Evolutionary conservation across 345 rosid genomes (phyloP), one percentile per base, ranked within the genome.

Genomic region (Aurinia saxatilis): DNA sequence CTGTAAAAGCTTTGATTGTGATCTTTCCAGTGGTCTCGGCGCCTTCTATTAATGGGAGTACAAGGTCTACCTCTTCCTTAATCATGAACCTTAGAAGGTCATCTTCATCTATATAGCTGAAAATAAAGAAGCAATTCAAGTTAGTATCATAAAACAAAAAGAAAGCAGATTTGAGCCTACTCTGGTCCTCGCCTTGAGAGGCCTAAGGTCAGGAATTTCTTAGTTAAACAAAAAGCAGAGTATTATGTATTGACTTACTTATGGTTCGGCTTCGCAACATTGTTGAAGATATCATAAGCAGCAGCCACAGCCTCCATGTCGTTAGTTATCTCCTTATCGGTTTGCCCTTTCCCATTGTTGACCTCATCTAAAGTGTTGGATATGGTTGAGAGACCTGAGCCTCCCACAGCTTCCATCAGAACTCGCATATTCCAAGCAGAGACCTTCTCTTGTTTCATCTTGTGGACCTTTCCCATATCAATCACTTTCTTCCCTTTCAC

Each of bases 391-490:
- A 88, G 76, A 50, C 89, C 82, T 0, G 95, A 83, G 54, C 64
- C 80, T 57, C 80, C 84, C 13, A 88, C 81, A 0, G 89, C 82
- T 50, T 91, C 96, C 7, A 84, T 77, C 80, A 91, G 73, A 50
- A 80, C 81, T 77, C 91, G 80, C 96, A 91, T 86, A 10, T 91
- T 87, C 98, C 95, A 88, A 67, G 95, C 78, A 0, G 98, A 86
- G 30, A 91, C 98, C 70, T 84, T 91, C 46, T 84, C 95, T 64
- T 75, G 85, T 67, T 86, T 88, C 84, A 91, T 76, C 59, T 77
- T 78, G 57, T 88, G 90, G 54, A 88, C 68, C 39, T 74, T 78
- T 30, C 79, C 92, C 90, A 88, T 83, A 75, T 91, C 92, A 63
- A 91, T 79, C 34, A 84, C 71, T 77, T 79, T 88, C 49, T 68